These are phyloP conservation scores for Tetrahymena thermophila DNA, from an alignment of 73 alveolate species.

Conservation along the genomic window DNA sequence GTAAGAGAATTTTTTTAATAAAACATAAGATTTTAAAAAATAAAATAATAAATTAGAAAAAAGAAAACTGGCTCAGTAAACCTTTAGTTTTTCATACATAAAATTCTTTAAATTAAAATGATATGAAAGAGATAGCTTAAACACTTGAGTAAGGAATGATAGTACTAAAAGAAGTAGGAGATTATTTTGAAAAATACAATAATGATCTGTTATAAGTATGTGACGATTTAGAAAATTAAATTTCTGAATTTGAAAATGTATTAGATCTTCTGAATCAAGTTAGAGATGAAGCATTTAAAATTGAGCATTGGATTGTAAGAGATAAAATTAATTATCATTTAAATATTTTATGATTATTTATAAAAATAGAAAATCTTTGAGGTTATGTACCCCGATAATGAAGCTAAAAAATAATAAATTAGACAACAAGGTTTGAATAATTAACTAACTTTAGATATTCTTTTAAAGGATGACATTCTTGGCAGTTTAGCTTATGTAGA, in stretches of 20 bases:
- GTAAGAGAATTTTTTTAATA: background rate
- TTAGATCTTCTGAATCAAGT: background rate
- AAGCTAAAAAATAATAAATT: background rate
- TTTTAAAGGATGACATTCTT: background rate
- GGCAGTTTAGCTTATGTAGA: background rate
- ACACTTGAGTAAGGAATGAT: background rate
- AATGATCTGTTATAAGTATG: background rate
- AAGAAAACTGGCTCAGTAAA: background rate
- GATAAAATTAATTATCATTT: background rate
- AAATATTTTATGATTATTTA: background rate
- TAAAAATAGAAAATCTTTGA: background rate
- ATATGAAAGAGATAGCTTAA: background rate
- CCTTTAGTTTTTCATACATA: background rate
- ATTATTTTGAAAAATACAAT: background rate
- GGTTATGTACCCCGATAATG: background rate
- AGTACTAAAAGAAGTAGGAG: background rate
- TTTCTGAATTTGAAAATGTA: background rate
- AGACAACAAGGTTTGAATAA: background rate
- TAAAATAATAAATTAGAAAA: background rate
- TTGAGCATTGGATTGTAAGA: background rate
- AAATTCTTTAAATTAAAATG: background rate
- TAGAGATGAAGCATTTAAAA: background rate
- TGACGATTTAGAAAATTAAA: background rate
- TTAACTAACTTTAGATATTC: background rate
- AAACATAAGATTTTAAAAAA: background rate